Base-by-base conservation (phyloP, 495 filamentous ascomycete species). In the Bryoglossum gracile region DNA sequence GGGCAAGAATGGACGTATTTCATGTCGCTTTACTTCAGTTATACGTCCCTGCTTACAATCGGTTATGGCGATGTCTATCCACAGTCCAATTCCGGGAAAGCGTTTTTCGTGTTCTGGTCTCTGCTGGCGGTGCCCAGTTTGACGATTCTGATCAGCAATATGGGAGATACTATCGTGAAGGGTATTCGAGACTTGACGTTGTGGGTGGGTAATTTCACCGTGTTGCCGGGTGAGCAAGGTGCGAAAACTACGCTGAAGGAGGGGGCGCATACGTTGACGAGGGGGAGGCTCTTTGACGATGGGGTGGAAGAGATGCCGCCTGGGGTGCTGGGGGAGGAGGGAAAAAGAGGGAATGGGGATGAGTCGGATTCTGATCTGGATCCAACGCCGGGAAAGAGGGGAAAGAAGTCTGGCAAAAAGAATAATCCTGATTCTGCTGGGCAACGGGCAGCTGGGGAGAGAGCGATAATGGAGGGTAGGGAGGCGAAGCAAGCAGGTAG, bases 71-170 rank as follows among this genome's bases (percentile, higher is more conserved):
- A 94, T 52, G 70, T 81, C 24, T 77, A 75, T 24, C 85, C 83
- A 0, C 64, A 76, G 6, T 86, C 79, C 25, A 87, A 85, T 53
- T 71, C 80, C 2, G 86, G 84, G 0, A 86, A 81, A 57, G 66
- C 84, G 0, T 91, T 94, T 59, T 95, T 92, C 65, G 84, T 97
- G 6, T 80, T 94, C 52, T 97, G 90, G 90, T 84, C 84, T 18
- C 65, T 95, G 3, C 74, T 94, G 3, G 87, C 89, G 2, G 68
- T 95, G 1, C 89, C 89, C 1, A 79, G 83, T 2, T 76, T 89
- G 59, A 94, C 89, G 0, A 81, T 92, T 32, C 71, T 94, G 22
- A 91, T 95, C 49, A 83, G 78, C 30, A 86, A 89, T 53, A 88
- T 92, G 54, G 83, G 84, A 6, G 82, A 87, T 57, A 89, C 83